Evolutionary conservation across 495 filamentous ascomycete species (phyloP), one percentile per base, ranked within the genome.

Genomic region (Aspergillus nanangensis): DNA sequence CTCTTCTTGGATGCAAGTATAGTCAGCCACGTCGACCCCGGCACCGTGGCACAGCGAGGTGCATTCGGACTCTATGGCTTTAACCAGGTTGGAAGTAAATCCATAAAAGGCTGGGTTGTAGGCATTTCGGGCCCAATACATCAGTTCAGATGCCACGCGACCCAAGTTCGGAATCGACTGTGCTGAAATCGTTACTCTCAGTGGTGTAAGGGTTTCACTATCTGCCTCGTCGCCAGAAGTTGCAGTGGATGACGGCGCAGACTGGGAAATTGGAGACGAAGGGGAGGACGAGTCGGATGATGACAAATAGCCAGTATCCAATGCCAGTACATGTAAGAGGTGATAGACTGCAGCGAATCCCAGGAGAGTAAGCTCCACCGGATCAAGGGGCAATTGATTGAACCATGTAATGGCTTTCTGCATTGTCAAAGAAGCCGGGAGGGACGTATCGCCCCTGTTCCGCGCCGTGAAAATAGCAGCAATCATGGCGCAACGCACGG

Each of bases 401-500:
- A 74, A 72, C 67, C 67, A 70, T 17, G 52, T 58, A 29, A 67
- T 65, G 8, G 71, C 71, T 33, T 63, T 72, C 15, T 70, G 61
- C 21, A 69, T 63, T 3, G 66, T 74, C 38, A 74, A 66, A 1
- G 60, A 65, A 3, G 62, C 40, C 11, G 66, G 62, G 9, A 71
- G 47, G 23, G 55, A 56, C 5, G 49, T 60, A 24, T 70, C 65
- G n/a, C 63, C 60, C 0, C 58, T 57, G 11, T 62, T 58, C 35
- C 65, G 57, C 5, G 66, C 62, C 1, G 61, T 66, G 14, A 90
- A 71, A 31, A 92, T 77, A 9, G 84, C 77, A 10, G 87, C 80
- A 38, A 86, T 84, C 79, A 90, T 91, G 8, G 90, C 88, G 48
- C 89, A 89, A 17, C 83, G 79, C 8, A 95, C 78, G 3, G 89